A percentile compares a stretch with the other conserved stretches of the same genome.
Evolutionary conservation across 305 asterid genomes (phyloP).

Genomic region (Ruellia speciosa): DNA sequence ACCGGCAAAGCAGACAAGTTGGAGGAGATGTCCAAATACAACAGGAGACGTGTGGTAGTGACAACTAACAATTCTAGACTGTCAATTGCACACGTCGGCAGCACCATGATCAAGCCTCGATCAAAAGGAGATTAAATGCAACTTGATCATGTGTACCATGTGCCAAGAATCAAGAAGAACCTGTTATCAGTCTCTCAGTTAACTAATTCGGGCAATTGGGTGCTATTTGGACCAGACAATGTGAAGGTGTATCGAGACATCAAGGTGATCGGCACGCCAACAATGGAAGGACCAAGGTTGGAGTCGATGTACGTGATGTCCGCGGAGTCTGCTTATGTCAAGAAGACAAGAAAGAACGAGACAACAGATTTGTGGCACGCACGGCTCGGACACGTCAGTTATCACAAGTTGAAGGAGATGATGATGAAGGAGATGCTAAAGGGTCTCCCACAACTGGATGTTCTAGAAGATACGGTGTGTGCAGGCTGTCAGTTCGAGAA

Average conservation of each 20-base stretch:
- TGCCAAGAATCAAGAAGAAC: not conserved
- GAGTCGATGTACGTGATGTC: not conserved
- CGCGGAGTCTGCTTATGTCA: not conserved
- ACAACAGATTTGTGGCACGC: not conserved
- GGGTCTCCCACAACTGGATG: not conserved
- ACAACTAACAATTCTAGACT: not conserved
- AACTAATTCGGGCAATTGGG: not conserved
- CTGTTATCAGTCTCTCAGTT: not conserved
- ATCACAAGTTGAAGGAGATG: not conserved
- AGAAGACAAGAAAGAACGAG: not conserved
- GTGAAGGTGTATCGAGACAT: not conserved
- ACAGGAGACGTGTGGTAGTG: not conserved
- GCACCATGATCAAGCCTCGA: not conserved
- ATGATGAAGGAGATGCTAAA: not conserved
- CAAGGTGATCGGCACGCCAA: not conserved
- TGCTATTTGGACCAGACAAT: not conserved
- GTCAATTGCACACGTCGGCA: not conserved
- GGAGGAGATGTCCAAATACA: not conserved
- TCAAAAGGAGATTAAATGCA: too few relatives aligned
- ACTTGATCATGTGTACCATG: constrained; percentile 3
- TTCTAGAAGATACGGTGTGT: not conserved
- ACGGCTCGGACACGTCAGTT: not conserved
- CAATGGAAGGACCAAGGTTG: not conserved
- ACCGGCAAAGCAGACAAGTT: not conserved
- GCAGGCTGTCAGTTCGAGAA: constrained; percentile 14